Evolutionary conservation across 2,329 filamentous ascomycete genomes (phyloP).

Genomic region (Microcera coccophila): DNA sequence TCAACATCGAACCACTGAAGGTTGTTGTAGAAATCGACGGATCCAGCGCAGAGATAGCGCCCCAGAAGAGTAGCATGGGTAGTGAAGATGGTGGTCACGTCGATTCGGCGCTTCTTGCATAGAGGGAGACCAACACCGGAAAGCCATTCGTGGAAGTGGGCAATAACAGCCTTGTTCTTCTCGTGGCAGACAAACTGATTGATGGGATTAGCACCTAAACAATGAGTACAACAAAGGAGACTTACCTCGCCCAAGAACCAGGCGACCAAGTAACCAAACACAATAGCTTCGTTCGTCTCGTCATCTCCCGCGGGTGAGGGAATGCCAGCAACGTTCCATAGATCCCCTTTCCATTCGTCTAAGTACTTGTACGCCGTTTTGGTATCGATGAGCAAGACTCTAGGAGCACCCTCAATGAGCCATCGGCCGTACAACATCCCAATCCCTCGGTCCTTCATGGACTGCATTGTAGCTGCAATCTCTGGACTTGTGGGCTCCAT

Average conservation of each 20-base stretch:
- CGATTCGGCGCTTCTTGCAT: conserved; percentile 89
- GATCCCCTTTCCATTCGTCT: conserved; percentile 94
- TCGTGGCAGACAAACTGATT: conserved; percentile 86
- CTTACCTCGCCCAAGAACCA: conserved; percentile 97
- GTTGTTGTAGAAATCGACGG: conserved; percentile 99
- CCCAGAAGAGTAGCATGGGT: conserved; percentile 95
- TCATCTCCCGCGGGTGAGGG: conserved; percentile 88
- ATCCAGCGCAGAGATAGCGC: conserved; percentile 93
- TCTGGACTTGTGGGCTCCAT: conserved; percentile 79
- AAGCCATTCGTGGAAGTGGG: conserved; percentile 98
- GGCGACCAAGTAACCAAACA: conserved; percentile 94
- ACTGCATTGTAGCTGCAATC: conserved; percentile 75
- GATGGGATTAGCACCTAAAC: conserved; percentile 12
- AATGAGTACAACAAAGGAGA: background rate
- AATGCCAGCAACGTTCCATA: conserved; percentile 90
- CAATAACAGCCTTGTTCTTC: conserved; percentile 86
- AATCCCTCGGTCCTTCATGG: conserved; percentile 90
- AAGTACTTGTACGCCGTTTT: conserved; percentile 87
- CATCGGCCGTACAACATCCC: conserved; percentile 89
- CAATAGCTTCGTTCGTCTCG: conserved; percentile 95
- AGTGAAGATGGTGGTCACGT: conserved; percentile 97
- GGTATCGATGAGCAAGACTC: conserved; percentile 92
- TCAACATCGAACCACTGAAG: conserved; percentile 96
- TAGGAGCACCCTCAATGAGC: conserved; percentile 93
- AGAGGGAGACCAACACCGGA: conserved; percentile 89